phyloP scores from a whole-genome alignment of 257 asterid genomes.

The Fraxinus anomala region DNA sequence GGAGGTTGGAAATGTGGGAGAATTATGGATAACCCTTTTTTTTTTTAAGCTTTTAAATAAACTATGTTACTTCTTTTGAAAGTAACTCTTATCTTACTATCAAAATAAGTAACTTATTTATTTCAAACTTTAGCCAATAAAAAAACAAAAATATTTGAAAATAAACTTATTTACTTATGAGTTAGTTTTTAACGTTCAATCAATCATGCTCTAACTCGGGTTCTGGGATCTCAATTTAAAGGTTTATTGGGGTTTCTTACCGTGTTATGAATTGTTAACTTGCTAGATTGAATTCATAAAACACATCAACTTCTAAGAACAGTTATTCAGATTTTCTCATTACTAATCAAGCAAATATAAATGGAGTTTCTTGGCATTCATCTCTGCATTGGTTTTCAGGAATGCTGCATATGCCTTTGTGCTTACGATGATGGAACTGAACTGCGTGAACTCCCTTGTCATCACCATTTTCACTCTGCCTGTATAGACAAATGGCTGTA shows the following conservation, averaged over 20 bases:
- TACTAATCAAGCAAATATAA: neutral
- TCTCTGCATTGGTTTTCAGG: constrained; percentile 46
- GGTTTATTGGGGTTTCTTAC: neutral
- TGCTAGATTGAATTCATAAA: neutral
- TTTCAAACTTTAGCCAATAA: neutral
- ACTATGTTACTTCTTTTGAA: too few species aligned
- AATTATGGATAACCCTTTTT: neutral
- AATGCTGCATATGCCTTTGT: constrained; percentile 93
- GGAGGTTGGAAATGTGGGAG: neutral
- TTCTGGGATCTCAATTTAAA: neutral
- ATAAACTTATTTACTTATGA: neutral
- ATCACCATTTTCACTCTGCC: constrained; percentile 81
- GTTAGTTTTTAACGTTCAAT: too few species aligned
- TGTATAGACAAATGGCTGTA: constrained; percentile 98
- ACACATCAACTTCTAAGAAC: neutral
- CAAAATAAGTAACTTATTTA: neutral
- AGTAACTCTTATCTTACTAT: too few species aligned
- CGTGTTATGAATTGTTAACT: neutral
- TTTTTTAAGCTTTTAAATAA: too few species aligned
- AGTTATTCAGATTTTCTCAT: neutral
- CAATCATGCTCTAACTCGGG: neutral
- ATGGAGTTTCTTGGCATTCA: neutral
- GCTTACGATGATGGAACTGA: constrained; percentile 87
- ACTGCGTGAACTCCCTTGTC: constrained; percentile 94
- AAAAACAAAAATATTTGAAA: neutral